Base-by-base conservation (phyloP, 257 asterid species). In the Agastache rugosa region DNA sequence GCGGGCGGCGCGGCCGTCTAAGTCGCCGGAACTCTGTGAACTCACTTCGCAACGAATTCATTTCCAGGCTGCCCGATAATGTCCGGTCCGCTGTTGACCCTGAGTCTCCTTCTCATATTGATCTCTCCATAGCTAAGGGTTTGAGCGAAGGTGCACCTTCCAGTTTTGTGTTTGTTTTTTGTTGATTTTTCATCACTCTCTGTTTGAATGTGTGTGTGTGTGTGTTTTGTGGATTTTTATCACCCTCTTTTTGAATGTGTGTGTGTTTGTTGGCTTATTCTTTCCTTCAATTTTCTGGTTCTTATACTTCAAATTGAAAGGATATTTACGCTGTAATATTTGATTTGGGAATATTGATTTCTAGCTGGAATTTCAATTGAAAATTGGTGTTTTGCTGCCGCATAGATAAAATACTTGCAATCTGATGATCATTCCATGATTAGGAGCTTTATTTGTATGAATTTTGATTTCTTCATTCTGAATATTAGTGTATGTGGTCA, bases 21-120 rank as follows among this genome's bases (percentile, higher is more conserved):
- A 75, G 81, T 56, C 96, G 97, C 74, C 84, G 89, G 77, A 77
- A 89, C 81, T 89, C 98, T 0, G 90, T 89, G 2, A 88, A 79
- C 62, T 82, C 91, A 4, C 80, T 93, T 65, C 89, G 89, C 25
- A 77, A 2, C 54, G 92, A 88, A 20, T 93, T 93, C 74, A 64
- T 88, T 34, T 69, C 89, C 7, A 72, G 91, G 74, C 81, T 91
- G 27, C 97, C 97, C 6, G 91, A 89, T 41, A 89, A 88, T 42
- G 83, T 91, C 77, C 88, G 87, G 51, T 67, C 86, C 55, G 84
- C 85, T 20, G 77, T 89, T 75, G 96, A 93, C 83, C 81, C 84
- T 16, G 96, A 93, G 73, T 77, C 83, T 25, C 79, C 78, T 58
- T 85, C 89, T 61, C 62, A 31, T 6, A 27, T 67, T 77, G 85